Evolutionary conservation across 2,329 filamentous ascomycete species (phyloP).

Genomic region (Epichloe gansuensis): DNA sequence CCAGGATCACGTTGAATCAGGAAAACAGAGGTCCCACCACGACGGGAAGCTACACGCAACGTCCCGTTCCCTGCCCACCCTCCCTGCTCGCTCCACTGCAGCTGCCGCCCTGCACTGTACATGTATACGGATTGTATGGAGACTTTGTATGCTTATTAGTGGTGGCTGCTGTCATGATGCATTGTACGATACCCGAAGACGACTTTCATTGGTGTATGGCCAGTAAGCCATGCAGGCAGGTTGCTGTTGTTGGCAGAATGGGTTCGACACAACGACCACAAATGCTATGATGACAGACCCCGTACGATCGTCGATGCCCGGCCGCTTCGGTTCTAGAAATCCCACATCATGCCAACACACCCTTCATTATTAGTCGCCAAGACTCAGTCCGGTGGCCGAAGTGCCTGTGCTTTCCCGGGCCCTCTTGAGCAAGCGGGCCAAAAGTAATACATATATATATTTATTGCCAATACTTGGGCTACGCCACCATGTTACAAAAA

Average conservation of each 20-base stretch:
- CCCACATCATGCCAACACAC: background rate
- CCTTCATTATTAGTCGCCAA: background rate
- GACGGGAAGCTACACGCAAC: slow-evolving; percentile 4
- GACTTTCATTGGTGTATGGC: background rate
- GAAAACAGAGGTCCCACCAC: background rate
- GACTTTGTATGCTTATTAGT: background rate
- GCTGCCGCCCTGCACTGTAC: background rate
- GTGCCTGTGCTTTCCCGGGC: background rate
- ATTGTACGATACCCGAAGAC: slow-evolving; percentile 3
- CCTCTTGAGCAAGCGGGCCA: background rate
- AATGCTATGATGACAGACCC: background rate
- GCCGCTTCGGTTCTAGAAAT: background rate
- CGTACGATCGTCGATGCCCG: background rate
- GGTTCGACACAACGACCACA: background rate
- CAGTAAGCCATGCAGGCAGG: background rate
- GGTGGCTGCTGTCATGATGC: background rate
- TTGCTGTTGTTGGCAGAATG: background rate
- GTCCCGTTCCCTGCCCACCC: slow-evolving; percentile 2
- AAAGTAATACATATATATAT: too few species aligned
- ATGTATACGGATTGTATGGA: background rate
- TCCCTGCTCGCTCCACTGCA: background rate
- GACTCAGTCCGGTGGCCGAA: background rate
- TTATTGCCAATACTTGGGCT: background rate
- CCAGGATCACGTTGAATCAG: background rate
- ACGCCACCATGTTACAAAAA: background rate